Evolutionary conservation across 805 yeast genomes (phyloP), one percentile per base, ranked within the genome.

Genomic region (Cephaloascus fragrans): DNA sequence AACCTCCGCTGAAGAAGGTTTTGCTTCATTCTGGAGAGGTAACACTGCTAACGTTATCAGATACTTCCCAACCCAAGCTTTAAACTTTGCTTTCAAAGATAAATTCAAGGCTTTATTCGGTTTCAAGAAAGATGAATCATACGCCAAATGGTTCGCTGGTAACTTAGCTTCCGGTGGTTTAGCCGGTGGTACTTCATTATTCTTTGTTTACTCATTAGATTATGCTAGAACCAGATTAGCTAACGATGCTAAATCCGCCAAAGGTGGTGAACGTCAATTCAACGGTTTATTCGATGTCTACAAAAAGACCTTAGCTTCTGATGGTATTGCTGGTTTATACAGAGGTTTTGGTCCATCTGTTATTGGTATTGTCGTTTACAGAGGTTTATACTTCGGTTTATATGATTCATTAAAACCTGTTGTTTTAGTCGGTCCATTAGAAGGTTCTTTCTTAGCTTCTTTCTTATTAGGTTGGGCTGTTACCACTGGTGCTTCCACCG

Each of bases 291-390:
- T 66, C 54, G 72, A 67, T 54, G 72, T 67, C 47, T 67, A 67
- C 63, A 65, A 62, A 59, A 65, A 67, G 64, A 67, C 72, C 51
- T 61, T 67, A 55, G 71, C 71, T 53, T 52, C 70, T 45, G 71
- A 66, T 55, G 72, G 72, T 64, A 65, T 67, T 59, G 72, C 72
- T 45, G 72, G 72, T 64, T 64, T 67, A 57, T 67, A 67, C 65
- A 67, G 72, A 67, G 72, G 72, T 64, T 67, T 67, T 64, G 71
- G 71, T 61, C 71, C 71, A 48, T 66, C 71, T 41, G 72, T 66
- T 51, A 41, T 66, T 47, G 72, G 72, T 63, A 66, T 67, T 49
- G 53, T 66, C 61, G 71, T 65, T 55, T 67, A 66, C 70, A 67
- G 72, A 67, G 71, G 72, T 64, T 63, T 67, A 54, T 66, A 66